A percentile compares a stretch with the other conserved stretches of the same genome.
Evolutionary conservation across 768 basidiomycete species (phyloP).

Genomic region (Phylloporus rhodoxanthus): DNA sequence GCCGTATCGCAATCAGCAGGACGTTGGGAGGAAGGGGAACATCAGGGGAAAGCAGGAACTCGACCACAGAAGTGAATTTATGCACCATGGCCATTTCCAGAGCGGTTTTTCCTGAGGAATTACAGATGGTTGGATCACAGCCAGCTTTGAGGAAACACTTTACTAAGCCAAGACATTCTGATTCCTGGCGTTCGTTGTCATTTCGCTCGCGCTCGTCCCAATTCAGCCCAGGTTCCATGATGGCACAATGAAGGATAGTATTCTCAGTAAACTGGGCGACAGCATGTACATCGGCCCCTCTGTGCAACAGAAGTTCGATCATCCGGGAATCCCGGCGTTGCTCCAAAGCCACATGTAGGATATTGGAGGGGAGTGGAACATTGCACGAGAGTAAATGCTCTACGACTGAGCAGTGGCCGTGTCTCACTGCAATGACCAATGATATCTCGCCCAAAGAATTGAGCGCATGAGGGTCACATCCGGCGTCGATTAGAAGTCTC

Average conservation of each 20-base stretch:
- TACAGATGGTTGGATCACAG: not conserved
- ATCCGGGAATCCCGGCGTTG: not conserved
- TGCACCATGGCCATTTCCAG: too few relatives aligned
- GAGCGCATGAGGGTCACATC: not conserved
- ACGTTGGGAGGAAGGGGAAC: not conserved
- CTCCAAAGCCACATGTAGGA: not conserved
- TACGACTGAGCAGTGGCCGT: not conserved
- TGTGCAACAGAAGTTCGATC: not conserved
- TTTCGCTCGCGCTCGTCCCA: not conserved
- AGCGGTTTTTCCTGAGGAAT: too few relatives aligned
- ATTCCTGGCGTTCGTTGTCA: not conserved
- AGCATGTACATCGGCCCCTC: not conserved
- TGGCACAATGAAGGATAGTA: not conserved
- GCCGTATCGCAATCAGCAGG: not conserved
- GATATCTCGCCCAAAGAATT: not conserved
- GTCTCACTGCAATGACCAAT: not conserved
- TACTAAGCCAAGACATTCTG: not conserved
- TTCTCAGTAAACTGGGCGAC: not conserved
- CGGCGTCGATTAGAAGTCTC: conserved; percentile 2
- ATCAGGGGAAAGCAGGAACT: not conserved
- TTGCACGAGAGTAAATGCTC: not conserved
- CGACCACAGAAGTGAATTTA: not conserved
- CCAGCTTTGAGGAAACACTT: not conserved
- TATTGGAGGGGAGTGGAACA: not conserved
- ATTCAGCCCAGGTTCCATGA: not conserved